phyloP scores from a whole-genome alignment of 371 early-diverging fungal species.

The Mortierella sp. region DNA sequence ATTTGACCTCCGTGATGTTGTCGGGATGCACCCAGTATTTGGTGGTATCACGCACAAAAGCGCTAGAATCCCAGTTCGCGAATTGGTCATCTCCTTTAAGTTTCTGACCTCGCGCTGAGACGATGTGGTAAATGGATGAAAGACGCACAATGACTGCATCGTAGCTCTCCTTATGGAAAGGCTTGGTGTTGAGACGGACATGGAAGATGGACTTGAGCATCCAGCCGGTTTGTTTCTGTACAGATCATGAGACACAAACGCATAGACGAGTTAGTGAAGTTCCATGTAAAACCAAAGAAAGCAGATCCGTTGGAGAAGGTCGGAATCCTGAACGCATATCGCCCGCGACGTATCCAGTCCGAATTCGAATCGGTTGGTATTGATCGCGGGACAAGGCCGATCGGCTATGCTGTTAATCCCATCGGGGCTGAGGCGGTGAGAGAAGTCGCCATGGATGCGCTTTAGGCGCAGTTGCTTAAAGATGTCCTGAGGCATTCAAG shows the following conservation, averaged over 20 bases:
- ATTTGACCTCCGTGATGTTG: constrained; percentile 97
- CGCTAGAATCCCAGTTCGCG: constrained; percentile 47
- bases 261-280: background rate
- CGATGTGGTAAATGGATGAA: constrained; percentile 91
- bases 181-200: constrained; percentile 87
- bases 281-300: constrained; percentile 1
- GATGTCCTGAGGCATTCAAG: background rate
- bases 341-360: background rate
- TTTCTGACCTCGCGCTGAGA: constrained; percentile 85
- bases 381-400: background rate
- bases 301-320: background rate
- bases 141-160: constrained; percentile 92
- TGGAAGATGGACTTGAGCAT: constrained; percentile 91
- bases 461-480: too few species aligned
- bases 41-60: constrained; percentile 92
- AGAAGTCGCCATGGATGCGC: too few species aligned
- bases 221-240: constrained; percentile 87
- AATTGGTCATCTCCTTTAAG: constrained; percentile 64
- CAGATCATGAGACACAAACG: background rate
- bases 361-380: background rate
- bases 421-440: too few species aligned
- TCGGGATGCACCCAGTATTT: constrained; percentile 99
- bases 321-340: background rate
- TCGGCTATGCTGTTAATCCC: too few species aligned
- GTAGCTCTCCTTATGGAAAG: constrained; percentile 93